Evolutionary conservation across 2,329 filamentous ascomycete species (phyloP).

Genomic region (Colletotrichum gloeosporioides): DNA sequence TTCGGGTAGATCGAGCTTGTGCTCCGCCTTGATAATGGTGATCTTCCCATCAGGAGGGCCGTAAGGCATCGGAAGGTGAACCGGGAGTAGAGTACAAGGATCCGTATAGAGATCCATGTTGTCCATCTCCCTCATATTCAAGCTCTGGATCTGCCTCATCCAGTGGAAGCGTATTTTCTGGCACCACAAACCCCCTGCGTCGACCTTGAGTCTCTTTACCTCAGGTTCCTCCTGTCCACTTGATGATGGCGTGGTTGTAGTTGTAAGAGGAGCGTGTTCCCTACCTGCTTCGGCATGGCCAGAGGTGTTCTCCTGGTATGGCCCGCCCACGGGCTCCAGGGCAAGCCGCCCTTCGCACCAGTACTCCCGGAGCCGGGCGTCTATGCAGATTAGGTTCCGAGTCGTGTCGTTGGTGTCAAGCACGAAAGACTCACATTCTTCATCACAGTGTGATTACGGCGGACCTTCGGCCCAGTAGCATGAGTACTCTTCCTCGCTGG

Average conservation of each 20-base stretch:
- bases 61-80: not conserved
- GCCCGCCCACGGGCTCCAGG: not conserved
- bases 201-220: not conserved
- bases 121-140: not conserved
- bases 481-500: not conserved
- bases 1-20: not conserved
- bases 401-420: not conserved
- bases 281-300: not conserved
- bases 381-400: not conserved
- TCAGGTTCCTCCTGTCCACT: too few relatives aligned
- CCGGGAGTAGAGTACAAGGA: not conserved
- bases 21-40: not conserved
- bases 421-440: not conserved
- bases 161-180: not conserved
- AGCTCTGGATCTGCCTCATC: not conserved
- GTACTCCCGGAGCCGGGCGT: not conserved
- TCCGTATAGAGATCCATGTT: not conserved
- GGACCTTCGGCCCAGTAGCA: not conserved
- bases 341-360: not conserved
- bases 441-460: not conserved
- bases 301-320: not conserved
- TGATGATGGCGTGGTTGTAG: too few relatives aligned
- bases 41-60: not conserved
- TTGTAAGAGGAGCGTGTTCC: not conserved
- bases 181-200: not conserved